Base-by-base conservation (phyloP, 495 filamentous ascomycete genomes). In the Penicillium subrubescens region DNA sequence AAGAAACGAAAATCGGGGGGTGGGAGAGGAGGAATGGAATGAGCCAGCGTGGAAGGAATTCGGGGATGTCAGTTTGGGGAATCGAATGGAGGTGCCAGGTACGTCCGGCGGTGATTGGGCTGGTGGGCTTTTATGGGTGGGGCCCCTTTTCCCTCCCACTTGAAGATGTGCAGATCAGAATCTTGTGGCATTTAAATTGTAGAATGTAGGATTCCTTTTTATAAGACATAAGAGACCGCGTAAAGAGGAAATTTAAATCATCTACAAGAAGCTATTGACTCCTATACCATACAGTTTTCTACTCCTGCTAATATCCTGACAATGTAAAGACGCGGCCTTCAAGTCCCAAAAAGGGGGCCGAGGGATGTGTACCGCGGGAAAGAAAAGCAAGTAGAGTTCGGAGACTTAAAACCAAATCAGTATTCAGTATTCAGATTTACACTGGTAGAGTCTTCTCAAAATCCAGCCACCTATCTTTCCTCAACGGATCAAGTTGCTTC, bases 391-490 rank as follows among this genome's bases (percentile, higher is more conserved):
- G 48, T 29, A 52, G 15, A 52, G 15, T 52, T 52, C 48, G 48
- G 48, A 52, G 48, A 52, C 31, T 31, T 33, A 8, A 31, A 31
- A n/a, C 17, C 25, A 52, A 52, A 25, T 35, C 25, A 23, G 25
- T 27, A 27, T 27, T 27, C 25, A 27, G 25, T 27, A 27, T 27
- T 27, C 25, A 27, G 25, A 27, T 27, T 27, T 27, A 27, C 25
- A 27, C 25, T 3, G 53, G 25, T 33, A 82, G 55, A 8, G 71
- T 70, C 57, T 62, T 76, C 69, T 85, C 84, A 61, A 89, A 71
- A 65, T 90, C 90, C 37, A 82, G 71, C 90, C 90, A 94, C 61
- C 90, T 78, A 35, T 89, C 87, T 21, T 71, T 79, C 63, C 91
- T 81, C 77, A 92, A 80, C 31, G 90, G 88, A 77, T 96, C 92